Evolutionary conservation across 2,329 filamentous ascomycete species (phyloP).

Genomic region (Aspergillus sp.): DNA sequence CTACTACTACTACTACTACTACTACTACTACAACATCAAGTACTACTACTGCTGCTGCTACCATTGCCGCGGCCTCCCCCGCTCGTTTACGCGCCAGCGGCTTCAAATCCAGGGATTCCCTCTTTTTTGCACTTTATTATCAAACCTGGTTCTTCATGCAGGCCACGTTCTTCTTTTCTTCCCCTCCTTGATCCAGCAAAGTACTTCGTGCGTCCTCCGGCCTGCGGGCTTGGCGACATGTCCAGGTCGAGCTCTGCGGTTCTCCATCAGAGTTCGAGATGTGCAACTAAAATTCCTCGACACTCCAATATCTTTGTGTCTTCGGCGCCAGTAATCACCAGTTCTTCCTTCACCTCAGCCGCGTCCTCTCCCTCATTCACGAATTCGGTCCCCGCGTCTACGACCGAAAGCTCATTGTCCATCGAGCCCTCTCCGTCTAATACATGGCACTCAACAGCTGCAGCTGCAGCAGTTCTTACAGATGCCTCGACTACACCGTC

Average conservation of each 20-base stretch:
- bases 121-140: neutral
- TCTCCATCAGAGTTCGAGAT: slow-evolving; percentile 27
- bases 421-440: neutral
- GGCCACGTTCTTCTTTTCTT: neutral
- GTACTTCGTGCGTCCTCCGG: slow-evolving; percentile 6
- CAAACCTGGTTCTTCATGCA: slow-evolving; percentile 2
- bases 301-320: slow-evolving; percentile 13
- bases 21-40: neutral
- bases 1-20: neutral
- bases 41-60: neutral
- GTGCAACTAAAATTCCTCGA: slow-evolving; percentile 28
- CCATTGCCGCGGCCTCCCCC: neutral
- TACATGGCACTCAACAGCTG: slow-evolving; percentile 1
- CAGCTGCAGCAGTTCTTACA: neutral
- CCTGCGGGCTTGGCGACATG: slow-evolving; percentile 29
- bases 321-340: slow-evolving; percentile 6
- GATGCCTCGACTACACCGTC: neutral
- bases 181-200: slow-evolving; percentile 10
- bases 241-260: slow-evolving; percentile 29
- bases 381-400: slow-evolving; percentile 1
- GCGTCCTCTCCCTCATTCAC: slow-evolving; percentile 1
- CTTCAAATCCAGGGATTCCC: slow-evolving; percentile 2
- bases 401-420: neutral
- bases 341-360: slow-evolving; percentile 9
- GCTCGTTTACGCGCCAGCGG: slow-evolving; percentile 6